Base-by-base conservation (phyloP, 2,329 filamentous ascomycete genomes). In the Trichoderma sp. region DNA sequence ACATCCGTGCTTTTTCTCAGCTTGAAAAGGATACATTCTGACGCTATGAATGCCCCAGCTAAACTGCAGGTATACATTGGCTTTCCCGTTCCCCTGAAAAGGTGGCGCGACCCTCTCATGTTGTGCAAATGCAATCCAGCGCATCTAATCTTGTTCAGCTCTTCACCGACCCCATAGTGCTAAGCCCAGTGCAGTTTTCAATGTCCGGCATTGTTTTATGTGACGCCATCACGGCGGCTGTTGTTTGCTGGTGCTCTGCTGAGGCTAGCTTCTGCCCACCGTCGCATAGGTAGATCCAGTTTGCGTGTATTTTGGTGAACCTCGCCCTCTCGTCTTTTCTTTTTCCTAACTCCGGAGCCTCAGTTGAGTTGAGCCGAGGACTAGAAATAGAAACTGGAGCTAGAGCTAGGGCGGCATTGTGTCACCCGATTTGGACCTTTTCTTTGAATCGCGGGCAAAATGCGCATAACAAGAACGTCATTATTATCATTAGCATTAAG, bases 101-200 rank as follows among this genome's bases (percentile, higher is more conserved):
- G 11, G 28, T 55, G 28, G 52, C 52, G 26, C 14, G 28, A 32
- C 13, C 32, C 54, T 56, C 18, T 21, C 13, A 43, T 21, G 13
- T 43, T 34, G 28, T 24, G 11, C 43, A 52, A 37, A 14, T 43
- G 21, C 63, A 43, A 34, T 26, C 34, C 21, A 46, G 52, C 39
- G 39, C 63, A 66, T 46, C 54, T 56, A 54, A 58, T 66, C 60
- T 51, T 39, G n/a, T 37, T 58, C 63, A 66, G 54, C 63, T 66
- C 54, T 66, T 51, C 39, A 66, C 49, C 60, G 63, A 54, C 37
- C 63, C 54, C 63, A 66, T 66, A 26, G 34, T 58, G 30, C 54
- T 39, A 59, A 43, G 24, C 13, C 34, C 56, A 59, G 26, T 21
- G 26, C n/a, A 59, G 26, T 21, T 39, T 10, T 37, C 14, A 18